phyloP scores from a whole-genome alignment of 129 eudicot species.

The Artemisia annua region DNA sequence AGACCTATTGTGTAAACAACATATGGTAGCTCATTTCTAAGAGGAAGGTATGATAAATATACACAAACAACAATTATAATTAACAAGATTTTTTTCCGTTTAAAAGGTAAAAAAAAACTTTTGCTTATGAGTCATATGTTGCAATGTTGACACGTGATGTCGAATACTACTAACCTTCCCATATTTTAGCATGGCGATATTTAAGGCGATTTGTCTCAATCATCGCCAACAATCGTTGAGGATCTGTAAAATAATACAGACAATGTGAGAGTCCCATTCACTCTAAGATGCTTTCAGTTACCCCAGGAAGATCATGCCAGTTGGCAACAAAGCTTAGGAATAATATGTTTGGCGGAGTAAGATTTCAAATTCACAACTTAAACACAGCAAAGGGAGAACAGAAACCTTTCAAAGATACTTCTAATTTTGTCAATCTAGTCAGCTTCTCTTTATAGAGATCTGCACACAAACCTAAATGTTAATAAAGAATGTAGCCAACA shows the following conservation, averaged over 20 bases:
- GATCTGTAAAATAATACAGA: background rate
- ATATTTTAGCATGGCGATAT: background rate
- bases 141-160: background rate
- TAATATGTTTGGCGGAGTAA: background rate
- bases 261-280: background rate
- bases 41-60: too few relatives aligned
- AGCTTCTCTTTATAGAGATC: background rate
- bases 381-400: background rate
- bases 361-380: background rate
- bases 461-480: background rate
- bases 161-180: slow-evolving; percentile 1
- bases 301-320: background rate
- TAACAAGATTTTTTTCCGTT: background rate
- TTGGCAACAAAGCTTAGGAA: background rate
- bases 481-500: background rate
- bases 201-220: background rate
- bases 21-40: background rate
- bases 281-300: too few relatives aligned
- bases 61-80: too few relatives aligned
- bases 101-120: background rate
- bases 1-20: background rate
- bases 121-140: background rate
- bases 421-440: background rate
- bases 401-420: background rate
- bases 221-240: background rate